Conservation (phyloP, 257 asterid species). For the Nemophila menziesii region DNA sequence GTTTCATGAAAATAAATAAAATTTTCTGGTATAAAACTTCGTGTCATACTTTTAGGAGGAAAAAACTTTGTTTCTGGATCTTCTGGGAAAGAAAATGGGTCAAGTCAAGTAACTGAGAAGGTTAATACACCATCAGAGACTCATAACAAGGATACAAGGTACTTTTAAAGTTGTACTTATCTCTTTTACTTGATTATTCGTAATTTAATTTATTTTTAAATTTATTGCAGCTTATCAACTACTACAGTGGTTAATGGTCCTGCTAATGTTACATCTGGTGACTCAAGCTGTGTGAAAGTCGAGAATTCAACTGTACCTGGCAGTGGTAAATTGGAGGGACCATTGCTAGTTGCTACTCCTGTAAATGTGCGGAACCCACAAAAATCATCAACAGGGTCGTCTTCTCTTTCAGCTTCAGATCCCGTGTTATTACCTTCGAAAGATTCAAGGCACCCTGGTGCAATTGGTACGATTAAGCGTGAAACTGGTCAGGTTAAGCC, state of each 20-base stretch:
- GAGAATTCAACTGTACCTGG: constrained; percentile 20
- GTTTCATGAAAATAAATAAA: no score
- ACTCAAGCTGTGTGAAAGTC: constrained; percentile 21
- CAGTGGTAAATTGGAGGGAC: constrained; percentile 25
- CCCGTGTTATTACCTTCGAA: constrained; percentile 15
- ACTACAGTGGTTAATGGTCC: constrained; percentile 37
- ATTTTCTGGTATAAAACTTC: no score
- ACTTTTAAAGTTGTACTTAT: constrained; percentile 37
- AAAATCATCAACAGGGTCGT: constrained; percentile 11
- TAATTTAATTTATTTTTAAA: constrained; percentile 4
- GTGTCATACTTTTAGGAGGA: constrained; percentile 33
- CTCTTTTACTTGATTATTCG: background rate
- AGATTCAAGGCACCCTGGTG: constrained; percentile 15
- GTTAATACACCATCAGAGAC: constrained; percentile 33
- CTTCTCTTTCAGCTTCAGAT: constrained; percentile 17
- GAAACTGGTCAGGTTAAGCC: constrained; percentile 10
- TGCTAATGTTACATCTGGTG: constrained; percentile 28
- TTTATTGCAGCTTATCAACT: constrained; percentile 41
- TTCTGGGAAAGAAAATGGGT: constrained; percentile 35
- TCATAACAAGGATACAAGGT: constrained; percentile 32
- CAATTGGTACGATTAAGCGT: constrained; percentile 12
- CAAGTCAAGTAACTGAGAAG: constrained; percentile 33
- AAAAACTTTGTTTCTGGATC: constrained; percentile 33
- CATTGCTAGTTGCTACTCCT: constrained; percentile 14
- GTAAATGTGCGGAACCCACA: constrained; percentile 14